Conservation (phyloP, 805 yeast genomes). For the Candida cerambycidarum region DNA sequence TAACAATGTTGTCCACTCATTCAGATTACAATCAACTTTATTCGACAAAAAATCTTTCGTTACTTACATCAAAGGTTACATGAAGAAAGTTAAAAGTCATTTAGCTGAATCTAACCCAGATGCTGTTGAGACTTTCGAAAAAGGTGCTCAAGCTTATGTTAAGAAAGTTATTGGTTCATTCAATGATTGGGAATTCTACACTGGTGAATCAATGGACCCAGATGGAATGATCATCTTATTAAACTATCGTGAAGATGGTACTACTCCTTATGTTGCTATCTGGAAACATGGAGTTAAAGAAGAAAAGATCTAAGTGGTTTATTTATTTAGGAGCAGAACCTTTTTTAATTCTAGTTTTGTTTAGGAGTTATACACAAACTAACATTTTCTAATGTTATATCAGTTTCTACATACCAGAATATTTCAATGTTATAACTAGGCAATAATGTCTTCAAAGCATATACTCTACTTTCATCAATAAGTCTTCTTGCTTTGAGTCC, state of each 20-base stretch:
- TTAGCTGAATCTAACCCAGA: conserved; percentile 91
- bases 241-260: conserved; percentile 99
- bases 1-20: conserved; percentile 97
- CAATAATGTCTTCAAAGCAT: conserved; percentile 39
- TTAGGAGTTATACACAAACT: conserved; percentile 38
- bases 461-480: conserved; percentile 69
- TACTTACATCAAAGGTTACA: conserved; percentile 97
- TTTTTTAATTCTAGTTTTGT: conserved; percentile 1
- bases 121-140: conserved; percentile 82
- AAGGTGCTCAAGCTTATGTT: conserved; percentile 95
- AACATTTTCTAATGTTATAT: conserved; percentile 69
- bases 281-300: conserved; percentile 98
- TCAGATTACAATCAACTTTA: conserved; percentile 93
- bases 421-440: conserved; percentile 47
- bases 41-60: conserved; percentile 98
- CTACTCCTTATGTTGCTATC: conserved; percentile 94
- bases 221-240: conserved; percentile 97
- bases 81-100: conserved; percentile 92
- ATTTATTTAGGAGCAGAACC: too few species aligned
- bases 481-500: conserved; percentile 73
- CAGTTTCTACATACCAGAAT: conserved; percentile 56
- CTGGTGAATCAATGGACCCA: conserved; percentile 99
- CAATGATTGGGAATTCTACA: conserved; percentile 99
- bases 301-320: conserved; percentile 72
- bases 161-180: conserved; percentile 94